Conservation (phyloP, 176 grass and related monocot species). For the Triticum dicoccoides region DNA sequence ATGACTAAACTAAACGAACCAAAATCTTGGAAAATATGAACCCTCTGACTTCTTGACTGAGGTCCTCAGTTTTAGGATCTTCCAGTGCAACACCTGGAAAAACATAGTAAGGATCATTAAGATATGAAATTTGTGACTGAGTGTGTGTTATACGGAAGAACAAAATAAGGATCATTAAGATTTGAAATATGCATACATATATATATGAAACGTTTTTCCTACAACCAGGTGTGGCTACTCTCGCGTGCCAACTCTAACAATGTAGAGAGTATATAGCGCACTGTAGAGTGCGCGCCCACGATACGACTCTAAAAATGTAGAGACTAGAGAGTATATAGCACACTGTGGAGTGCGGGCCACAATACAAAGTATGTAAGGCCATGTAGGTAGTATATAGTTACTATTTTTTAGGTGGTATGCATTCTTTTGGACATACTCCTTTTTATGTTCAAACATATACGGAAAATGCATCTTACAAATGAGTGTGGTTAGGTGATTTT, state of each 20-base stretch:
- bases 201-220: neutral
- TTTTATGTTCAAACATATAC: neutral
- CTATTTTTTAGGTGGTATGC: neutral
- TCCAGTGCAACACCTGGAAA: constrained; percentile 72
- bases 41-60: constrained; percentile 93
- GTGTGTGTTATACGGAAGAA: neutral
- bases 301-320: neutral
- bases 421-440: constrained; percentile 3
- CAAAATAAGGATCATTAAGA: constrained; percentile 8
- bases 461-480: neutral
- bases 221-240: neutral
- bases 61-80: constrained; percentile 88
- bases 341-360: neutral
- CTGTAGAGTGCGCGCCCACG: neutral
- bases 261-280: neutral
- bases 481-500: neutral
- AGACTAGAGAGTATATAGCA: neutral
- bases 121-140: neutral
- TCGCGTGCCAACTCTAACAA: neutral
- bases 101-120: constrained; percentile 12
- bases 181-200: neutral
- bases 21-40: constrained; percentile 99
- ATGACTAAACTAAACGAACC: constrained; percentile 54
- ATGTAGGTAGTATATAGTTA: neutral
- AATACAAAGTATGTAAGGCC: neutral